Evolutionary conservation across 306 rosid species (phyloP).

Genomic region (Rosa rugosa): DNA sequence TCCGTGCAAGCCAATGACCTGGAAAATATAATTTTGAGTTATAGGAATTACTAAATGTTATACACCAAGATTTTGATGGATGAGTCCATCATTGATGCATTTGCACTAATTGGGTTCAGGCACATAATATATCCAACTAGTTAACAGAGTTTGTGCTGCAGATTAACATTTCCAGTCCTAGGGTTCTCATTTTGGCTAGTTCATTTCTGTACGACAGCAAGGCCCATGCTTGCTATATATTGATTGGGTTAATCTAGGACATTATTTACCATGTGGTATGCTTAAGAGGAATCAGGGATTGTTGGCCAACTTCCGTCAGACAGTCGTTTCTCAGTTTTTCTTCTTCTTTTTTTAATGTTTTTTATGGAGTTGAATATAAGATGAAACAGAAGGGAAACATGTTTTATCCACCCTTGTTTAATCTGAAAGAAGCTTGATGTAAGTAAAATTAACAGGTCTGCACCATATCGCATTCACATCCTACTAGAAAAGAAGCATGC

Average conservation of each 20-base stretch:
- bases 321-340: neutral
- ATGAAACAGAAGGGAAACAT: neutral
- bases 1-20: constrained; percentile 98
- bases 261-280: neutral
- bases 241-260: neutral
- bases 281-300: neutral
- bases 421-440: neutral
- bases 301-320: neutral
- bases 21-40: constrained; percentile 27
- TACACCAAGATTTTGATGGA: neutral
- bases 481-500: neutral
- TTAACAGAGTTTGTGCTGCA: neutral
- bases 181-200: neutral
- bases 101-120: neutral
- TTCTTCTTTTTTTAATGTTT: neutral
- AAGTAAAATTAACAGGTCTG: neutral
- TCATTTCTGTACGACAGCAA: neutral
- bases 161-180: neutral
- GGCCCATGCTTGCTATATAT: neutral
- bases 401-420: neutral
- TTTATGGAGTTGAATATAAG: neutral
- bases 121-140: neutral
- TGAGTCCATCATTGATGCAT: neutral
- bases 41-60: constrained; percentile 12
- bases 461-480: neutral